Percentiles rank a stretch among this genome's conserved stretches.
Evolutionary conservation across 1,284 basidiomycete species (phyloP).

Genomic region (Baeospora myosura): DNA sequence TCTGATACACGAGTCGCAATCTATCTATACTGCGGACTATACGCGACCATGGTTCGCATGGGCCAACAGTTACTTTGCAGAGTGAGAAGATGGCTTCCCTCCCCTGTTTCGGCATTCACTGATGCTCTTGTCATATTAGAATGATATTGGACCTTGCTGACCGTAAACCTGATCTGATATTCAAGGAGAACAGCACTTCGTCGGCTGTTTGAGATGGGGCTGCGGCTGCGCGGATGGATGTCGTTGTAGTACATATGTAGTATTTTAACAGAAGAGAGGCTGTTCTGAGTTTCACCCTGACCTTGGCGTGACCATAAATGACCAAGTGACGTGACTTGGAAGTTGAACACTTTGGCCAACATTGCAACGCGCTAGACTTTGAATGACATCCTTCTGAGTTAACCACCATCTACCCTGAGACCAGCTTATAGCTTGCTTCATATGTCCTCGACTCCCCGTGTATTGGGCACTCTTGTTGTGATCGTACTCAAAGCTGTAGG

Average conservation of each 20-base stretch:
- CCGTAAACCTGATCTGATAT: constrained; percentile 63
- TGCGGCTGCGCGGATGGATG: no score
- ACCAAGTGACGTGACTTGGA: no score
- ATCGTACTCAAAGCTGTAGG: constrained; percentile 93
- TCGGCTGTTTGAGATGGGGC: no score
- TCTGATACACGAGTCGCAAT: constrained; percentile 68
- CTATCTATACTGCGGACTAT: constrained; percentile 55
- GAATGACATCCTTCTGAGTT: no score
- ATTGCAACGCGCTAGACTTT: no score
- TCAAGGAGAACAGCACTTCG: constrained; percentile 46
- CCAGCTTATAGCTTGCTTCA: no score
- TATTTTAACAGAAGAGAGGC: no score
- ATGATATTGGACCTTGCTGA: constrained; percentile 72
- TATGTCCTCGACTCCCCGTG: constrained; percentile 55
- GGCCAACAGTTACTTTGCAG: constrained; percentile 75
- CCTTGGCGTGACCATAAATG: no score
- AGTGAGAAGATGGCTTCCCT: constrained; percentile 21
- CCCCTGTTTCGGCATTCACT: not conserved
- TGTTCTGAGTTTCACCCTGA: not conserved
- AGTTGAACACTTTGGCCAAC: no score
- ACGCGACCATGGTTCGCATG: constrained; percentile 80
- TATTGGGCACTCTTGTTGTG: constrained; percentile 91
- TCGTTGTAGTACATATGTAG: no score
- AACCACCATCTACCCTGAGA: no score
- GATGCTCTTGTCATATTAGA: constrained; percentile 32